Base-by-base conservation (phyloP, 495 filamentous ascomycete genomes). In the Acidomyces sp. region DNA sequence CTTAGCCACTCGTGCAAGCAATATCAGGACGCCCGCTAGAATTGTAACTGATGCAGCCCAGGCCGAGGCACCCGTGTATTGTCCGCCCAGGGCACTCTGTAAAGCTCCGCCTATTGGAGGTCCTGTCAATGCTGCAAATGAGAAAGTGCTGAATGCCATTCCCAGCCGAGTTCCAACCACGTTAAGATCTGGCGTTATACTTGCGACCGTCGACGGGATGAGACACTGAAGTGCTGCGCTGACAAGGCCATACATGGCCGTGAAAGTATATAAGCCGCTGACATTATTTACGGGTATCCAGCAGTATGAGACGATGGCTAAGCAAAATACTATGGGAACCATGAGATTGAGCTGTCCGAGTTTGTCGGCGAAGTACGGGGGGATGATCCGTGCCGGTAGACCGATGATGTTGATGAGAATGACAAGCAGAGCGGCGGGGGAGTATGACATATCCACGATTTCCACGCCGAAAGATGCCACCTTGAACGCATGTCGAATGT, bases 401-500 rank as follows among this genome's bases (percentile, higher is more conserved):
- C 59, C 59, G 17, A 62, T 22, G 28, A 49, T 58, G 49, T 62
- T 62, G 43, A 61, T 43, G 15, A 62, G 35, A 23, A 64, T 44
- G 18, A 64, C 48, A 0, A 64, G 30, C 26, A 40, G 40, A 32
- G 60, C 49, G 18, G 48, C 46, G 23, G 43, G 34, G 16, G 39
- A 27, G 42, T 56, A 63, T 15, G 44, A 16, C 4, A 60, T 33
- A 26, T 46, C 46, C 11, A 60, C 38, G 7, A 49, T 46, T 6
- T 56, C 35, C 35, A 52, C 27, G 32, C 43, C 55, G 31, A 49
- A 63, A 15, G 56, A 35, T 0, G 54, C 50, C 39, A 63, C 27
- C 39, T 49, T 26, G 22, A 17, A 17, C 4, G 1, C 12, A 33
- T 9, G 25, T 4, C 31, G 27, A 4, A 11, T 5, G 27, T 3